A percentile compares a stretch with the other conserved stretches of the same genome.
These are phyloP conservation scores for Leccinellum albellum DNA, from an alignment of 768 basidiomycete genomes.

Conservation along the genomic window DNA sequence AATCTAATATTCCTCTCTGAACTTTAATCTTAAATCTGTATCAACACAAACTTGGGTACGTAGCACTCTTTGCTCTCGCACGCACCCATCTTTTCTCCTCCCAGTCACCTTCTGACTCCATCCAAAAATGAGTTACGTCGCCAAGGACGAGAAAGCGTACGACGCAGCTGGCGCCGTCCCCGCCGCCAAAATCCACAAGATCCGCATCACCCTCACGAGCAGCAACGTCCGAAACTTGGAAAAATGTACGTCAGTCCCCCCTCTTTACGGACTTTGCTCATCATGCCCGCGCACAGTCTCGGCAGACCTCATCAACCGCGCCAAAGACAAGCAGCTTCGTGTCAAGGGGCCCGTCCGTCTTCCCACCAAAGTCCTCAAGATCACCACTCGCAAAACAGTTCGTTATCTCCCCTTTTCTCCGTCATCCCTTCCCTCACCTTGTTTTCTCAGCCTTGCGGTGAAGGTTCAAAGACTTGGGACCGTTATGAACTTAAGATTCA, in stretches of 20 bases:
- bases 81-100: neutral
- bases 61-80: neutral
- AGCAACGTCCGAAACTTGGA: conserved; percentile 98
- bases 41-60: conserved; percentile 32
- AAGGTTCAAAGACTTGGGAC: conserved; percentile 99
- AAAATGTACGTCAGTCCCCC: conserved; percentile 64
- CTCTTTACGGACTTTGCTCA: neutral
- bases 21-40: conserved; percentile 36
- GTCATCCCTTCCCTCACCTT: neutral
- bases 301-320: conserved; percentile 92
- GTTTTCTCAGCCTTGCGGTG: conserved; percentile 85
- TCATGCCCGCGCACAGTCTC: conserved; percentile 61
- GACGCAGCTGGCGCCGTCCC: conserved; percentile 89
- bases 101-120: conserved; percentile 81
- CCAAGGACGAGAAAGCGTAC: conserved; percentile 97
- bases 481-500: conserved; percentile 98
- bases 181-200: conserved; percentile 95
- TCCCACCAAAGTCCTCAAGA: conserved; percentile 97
- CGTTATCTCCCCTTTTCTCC: conserved; percentile 27
- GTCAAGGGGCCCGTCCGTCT: conserved; percentile 99
- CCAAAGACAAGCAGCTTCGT: conserved; percentile 99
- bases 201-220: conserved; percentile 97
- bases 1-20: conserved; percentile 5
- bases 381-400: conserved; percentile 98
- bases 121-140: conserved; percentile 91